A percentile compares a stretch with the other conserved stretches of the same genome.
These are phyloP conservation scores for Vanrija sp. DNA, from an alignment of 1,284 basidiomycete genomes.

Conservation along the genomic window DNA sequence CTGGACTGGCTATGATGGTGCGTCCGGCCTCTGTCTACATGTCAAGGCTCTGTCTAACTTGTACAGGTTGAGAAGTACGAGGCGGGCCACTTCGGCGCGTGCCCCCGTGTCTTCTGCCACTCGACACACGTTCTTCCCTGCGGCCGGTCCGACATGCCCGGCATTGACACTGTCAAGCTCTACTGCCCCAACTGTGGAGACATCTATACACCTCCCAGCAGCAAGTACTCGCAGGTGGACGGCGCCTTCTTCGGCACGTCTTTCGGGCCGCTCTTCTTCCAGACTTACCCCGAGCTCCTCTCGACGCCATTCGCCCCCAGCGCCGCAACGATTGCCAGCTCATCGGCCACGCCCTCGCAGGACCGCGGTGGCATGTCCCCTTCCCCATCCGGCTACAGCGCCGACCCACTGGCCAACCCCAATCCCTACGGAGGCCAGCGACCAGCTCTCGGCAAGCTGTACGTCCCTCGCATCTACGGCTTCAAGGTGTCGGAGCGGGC, in stretches of 20 bases:
- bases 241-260: conserved; percentile 99
- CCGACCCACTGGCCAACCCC: conserved; percentile 56
- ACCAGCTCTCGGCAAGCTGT: conserved; percentile 76
- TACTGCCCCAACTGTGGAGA: conserved; percentile 99
- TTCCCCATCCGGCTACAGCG: conserved; percentile 24
- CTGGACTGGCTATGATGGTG: conserved; percentile 93
- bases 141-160: conserved; percentile 91
- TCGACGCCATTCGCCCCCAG: conserved; percentile 68
- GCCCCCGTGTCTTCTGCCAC: conserved; percentile 92
- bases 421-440: conserved; percentile 74
- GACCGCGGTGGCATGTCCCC: conserved; percentile 10
- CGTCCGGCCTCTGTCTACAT: conserved; percentile 28
- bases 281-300: conserved; percentile 87
- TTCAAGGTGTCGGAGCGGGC: conserved; percentile 58
- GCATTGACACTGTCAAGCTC: conserved; percentile 97
- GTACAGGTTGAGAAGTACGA: conserved; percentile 92
- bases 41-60: background rate
- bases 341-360: conserved; percentile 2
- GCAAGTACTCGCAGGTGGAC: conserved; percentile 92
- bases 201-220: conserved; percentile 91
- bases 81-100: conserved; percentile 83
- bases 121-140: conserved; percentile 89
- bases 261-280: conserved; percentile 95
- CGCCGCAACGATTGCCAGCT: conserved; percentile 34
- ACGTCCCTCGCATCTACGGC: conserved; percentile 88